Evolutionary conservation across 140 eudicot species (phyloP), one percentile per base, ranked within the genome.

Genomic region (Senecio squalidus): DNA sequence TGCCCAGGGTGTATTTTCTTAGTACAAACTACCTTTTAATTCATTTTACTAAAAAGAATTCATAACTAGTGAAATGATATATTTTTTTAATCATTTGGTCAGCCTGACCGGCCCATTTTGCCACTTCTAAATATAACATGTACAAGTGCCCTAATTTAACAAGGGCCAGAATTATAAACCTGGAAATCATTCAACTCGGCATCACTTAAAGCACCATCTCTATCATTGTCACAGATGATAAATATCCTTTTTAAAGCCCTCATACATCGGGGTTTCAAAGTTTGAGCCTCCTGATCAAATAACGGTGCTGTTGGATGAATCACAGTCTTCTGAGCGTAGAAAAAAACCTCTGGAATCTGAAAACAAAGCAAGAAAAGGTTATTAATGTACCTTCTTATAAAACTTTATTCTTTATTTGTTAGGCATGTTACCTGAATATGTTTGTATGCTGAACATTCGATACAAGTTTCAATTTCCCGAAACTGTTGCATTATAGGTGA

Each of bases 401-500:
- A 24, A 43, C 18, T 40, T 61, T 0, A 21, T 17, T 26, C 36
- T n/a, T 36, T 13, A 36, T 36, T 13, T 13, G 43, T 10, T 36
- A 36, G 43, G 15, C 43, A 7, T 31, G 26, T 63, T 31, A 92
- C 98, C 94, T 92, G 96, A 70, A 87, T 87, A 54, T 72, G 84
- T 67, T 74, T 87, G 60, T 69, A 60, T 13, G 98, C 98, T 27
- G 97, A 89, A 58, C 97, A 89, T 40, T 89, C 97, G 8, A 89
- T 82, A 67, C 97, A 89, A 11, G 97, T 89, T 73, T 89, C 97
- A 67, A 89, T 84, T 66, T 89, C 95, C 52, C 95, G 90, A 66
- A 89, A 89, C 50, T 87, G 92, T 71, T 92, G 96, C 98, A 92
- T 92, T 50, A 92, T 81, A 30, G 98, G 98, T 15, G 96, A 92